A percentile compares a stretch with the other conserved stretches of the same genome.
These are phyloP conservation scores for Protomyces arabidopsidicola DNA, from an alignment of 1,139 yeast genomes.

Conservation along the genomic window DNA sequence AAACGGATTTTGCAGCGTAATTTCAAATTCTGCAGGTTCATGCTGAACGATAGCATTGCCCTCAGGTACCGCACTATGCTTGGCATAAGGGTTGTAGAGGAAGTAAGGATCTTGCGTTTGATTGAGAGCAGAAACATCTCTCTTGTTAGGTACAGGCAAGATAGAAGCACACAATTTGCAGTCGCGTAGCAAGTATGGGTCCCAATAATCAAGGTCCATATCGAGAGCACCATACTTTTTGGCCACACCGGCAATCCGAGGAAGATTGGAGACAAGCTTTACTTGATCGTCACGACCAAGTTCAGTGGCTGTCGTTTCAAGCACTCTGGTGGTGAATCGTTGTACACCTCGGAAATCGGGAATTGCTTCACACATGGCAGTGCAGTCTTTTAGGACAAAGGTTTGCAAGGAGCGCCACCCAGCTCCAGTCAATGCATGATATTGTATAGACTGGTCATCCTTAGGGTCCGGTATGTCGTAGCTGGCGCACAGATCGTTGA, in stretches of 20 bases:
- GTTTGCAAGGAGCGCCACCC: conserved; percentile 60
- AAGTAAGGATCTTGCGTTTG: conserved; percentile 35
- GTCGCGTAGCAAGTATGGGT: conserved; percentile 59
- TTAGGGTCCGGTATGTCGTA: conserved; percentile 34
- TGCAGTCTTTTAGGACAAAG: conserved; percentile 53
- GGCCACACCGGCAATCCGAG: conserved; percentile 37
- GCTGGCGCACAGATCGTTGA: conserved; percentile 38
- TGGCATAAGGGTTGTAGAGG: conserved; percentile 45
- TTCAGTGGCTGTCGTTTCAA: conserved; percentile 47
- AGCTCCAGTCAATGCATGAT: conserved; percentile 35
- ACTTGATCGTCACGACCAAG: conserved; percentile 50
- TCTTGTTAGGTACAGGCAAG: background rate
- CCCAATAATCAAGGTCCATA: conserved; percentile 55
- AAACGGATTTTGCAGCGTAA: conserved; percentile 74
- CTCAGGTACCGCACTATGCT: conserved; percentile 27
- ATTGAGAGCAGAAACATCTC: background rate
- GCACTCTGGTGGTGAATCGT: conserved; percentile 49
- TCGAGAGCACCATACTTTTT: conserved; percentile 37
- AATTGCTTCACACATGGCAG: conserved; percentile 51
- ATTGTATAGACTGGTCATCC: conserved; percentile 18
- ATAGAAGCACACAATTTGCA: conserved; percentile 36
- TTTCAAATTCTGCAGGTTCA: conserved; percentile 37
- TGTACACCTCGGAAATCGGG: conserved; percentile 49
- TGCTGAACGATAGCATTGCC: conserved; percentile 29
- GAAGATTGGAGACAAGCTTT: conserved; percentile 37